These are phyloP conservation scores for Kodamaea hsintzibuensis DNA, from an alignment of 805 yeast species.

Conservation along the genomic window DNA sequence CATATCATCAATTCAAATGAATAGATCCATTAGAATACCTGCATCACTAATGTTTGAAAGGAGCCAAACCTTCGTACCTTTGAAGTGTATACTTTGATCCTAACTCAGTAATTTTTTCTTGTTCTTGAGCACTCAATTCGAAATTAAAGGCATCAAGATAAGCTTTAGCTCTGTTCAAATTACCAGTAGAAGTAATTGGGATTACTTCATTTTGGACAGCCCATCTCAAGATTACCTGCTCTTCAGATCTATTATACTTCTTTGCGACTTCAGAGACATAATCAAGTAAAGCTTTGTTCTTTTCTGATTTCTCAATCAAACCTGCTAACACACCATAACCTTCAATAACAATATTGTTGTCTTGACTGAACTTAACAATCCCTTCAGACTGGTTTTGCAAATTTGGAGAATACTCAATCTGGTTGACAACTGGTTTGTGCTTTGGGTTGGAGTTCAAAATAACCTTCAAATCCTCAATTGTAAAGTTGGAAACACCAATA, in stretches of 20 bases:
- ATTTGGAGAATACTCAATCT: no score
- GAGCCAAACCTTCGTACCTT: constrained; percentile 4
- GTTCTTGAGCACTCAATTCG: constrained; percentile 51
- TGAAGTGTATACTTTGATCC: constrained; percentile 28
- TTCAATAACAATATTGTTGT: constrained; percentile 17
- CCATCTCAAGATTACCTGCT: constrained; percentile 31
- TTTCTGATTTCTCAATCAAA: constrained; percentile 16
- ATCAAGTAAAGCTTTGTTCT: constrained; percentile 23
- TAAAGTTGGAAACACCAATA: constrained; percentile 64
- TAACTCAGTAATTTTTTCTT: constrained; percentile 24
- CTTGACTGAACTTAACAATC: constrained; percentile 15
- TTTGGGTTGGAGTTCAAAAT: not conserved
- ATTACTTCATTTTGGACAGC: constrained; percentile 47
- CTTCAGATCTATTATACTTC: constrained; percentile 44
- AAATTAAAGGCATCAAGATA: constrained; percentile 58
- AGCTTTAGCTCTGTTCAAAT: constrained; percentile 54
- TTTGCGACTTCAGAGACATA: constrained; percentile 41
- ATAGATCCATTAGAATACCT: no score
- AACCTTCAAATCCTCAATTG: constrained; percentile 44
- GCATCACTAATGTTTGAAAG: no score
- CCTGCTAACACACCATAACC: constrained; percentile 24
- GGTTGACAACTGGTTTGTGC: constrained; percentile 26
- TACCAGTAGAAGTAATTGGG: constrained; percentile 75
- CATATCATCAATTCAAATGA: no score
- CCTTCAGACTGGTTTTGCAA: constrained; percentile 21